Base-by-base conservation (phyloP, 1,284 basidiomycete genomes). In the Boletellus deceptivus region DNA sequence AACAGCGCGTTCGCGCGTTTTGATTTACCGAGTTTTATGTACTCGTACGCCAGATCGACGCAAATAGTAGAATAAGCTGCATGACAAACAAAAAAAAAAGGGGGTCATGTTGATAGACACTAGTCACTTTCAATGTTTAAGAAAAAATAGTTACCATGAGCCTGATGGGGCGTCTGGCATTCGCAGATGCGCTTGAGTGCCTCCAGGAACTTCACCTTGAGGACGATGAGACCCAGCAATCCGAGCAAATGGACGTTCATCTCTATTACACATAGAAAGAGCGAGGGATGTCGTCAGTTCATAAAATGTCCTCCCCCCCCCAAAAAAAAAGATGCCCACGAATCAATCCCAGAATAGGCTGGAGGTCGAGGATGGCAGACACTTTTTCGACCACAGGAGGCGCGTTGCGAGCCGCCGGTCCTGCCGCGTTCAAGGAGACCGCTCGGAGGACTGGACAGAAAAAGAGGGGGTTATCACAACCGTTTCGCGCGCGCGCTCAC, bases 41-140 rank as follows among this genome's bases (percentile, higher is more conserved):
- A 92, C 61, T 93, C 88, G 42, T 82, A 75, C 0, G 87, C 92
- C 2, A 95, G 77, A 29, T 85, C 80, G 2, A 85, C 72, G 1
- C 87, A 91, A 1, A 82, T 72, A 1, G 71, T 68, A 9, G 91
- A 73, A 59, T 84, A 90, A 6, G 74, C 92, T 92, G 59, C 4
- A 13, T 10, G 34, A 18, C 20, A 20, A 20, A 20, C 2, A 20
- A 20, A 20, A 35, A 17, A 33, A 33, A 24, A 1, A 22, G 44
- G 17, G 18, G 36, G 41, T 24, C 17, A 16, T 3, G 16, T 29
- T 29, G 10, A 29, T 8, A 10, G 9, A 2, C 4, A 29, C 29
- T 13, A 13, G 3, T 7, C 4, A 27, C 24, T 6, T 25, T 7
- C 24, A 25, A 20, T 20, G 24, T 25, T 29, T 13, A 3, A 29